These are phyloP conservation scores for Tuctoria greenei DNA, from an alignment of 176 grass and related monocot genomes.

Conservation along the genomic window DNA sequence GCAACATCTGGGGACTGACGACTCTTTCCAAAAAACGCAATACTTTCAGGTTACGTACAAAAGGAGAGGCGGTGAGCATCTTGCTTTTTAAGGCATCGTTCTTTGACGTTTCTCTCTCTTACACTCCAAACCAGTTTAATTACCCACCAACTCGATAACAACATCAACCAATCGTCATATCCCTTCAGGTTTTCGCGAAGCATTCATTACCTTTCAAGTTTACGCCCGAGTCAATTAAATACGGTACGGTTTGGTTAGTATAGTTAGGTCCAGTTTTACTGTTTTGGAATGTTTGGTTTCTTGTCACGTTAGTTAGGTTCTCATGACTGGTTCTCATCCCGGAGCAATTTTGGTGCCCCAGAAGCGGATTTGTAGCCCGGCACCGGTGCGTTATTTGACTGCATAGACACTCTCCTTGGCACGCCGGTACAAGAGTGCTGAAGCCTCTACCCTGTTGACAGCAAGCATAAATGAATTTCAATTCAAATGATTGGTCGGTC, in stretches of 20 bases:
- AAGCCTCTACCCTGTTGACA: slow-evolving; percentile 93
- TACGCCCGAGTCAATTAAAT: slow-evolving; percentile 22
- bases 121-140: not conserved
- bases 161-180: not conserved
- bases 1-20: not conserved
- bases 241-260: not conserved
- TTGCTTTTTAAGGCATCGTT: slow-evolving; percentile 3
- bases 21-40: slow-evolving; percentile 13
- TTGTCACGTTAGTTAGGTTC: slow-evolving; percentile 29
- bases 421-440: slow-evolving; percentile 75
- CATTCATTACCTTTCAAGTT: too few relatives aligned
- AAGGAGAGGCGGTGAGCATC: not conserved
- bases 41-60: slow-evolving; percentile 44
- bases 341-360: not conserved
- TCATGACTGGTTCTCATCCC: slow-evolving; percentile 24
- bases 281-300: slow-evolving; percentile 23
- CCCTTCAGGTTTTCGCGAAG: not conserved
- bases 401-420: slow-evolving; percentile 75
- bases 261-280: slow-evolving; percentile 8
- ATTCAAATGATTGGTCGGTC: slow-evolving; percentile 25
- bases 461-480: slow-evolving; percentile 35
- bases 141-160: slow-evolving; percentile 1
- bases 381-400: slow-evolving; percentile 45
- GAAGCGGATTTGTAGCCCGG: slow-evolving; percentile 14
- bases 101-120: not conserved